These are phyloP conservation scores for Phlyctochytrium bullatum DNA, from an alignment of 192 early-diverging fungal species.

Conservation along the genomic window DNA sequence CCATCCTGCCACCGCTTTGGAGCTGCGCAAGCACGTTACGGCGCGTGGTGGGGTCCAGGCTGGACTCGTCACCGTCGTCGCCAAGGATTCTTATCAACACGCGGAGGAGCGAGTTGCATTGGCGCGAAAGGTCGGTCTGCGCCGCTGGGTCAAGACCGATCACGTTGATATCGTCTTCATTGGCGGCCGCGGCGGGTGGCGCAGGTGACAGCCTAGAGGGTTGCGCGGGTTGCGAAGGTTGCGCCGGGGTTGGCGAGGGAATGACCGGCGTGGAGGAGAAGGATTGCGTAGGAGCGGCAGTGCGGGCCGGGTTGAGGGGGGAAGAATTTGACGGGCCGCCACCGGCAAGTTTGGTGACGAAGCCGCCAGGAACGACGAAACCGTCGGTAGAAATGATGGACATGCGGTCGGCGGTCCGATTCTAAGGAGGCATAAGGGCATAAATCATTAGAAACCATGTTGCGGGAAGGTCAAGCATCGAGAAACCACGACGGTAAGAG, in stretches of 20 bases:
- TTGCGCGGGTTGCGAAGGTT: neutral
- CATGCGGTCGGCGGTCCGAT: neutral
- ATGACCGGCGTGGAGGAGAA: neutral
- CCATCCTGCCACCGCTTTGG: neutral
- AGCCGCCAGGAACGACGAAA: neutral
- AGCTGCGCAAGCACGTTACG: neutral
- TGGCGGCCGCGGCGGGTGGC: no score
- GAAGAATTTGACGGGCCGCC: no score
- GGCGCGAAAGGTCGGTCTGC: neutral
- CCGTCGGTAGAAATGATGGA: neutral
- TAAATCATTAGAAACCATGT: no score
- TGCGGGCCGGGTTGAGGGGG: no score
- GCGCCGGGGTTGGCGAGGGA: neutral
- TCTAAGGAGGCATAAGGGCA: constrained; percentile 1
- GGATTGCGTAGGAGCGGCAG: no score
- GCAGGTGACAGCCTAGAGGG: neutral
- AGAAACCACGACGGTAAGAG: no score
- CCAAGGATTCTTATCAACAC: neutral
- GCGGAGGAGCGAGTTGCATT: neutral
- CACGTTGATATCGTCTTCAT: no score
- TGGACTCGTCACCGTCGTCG: constrained; percentile 2
- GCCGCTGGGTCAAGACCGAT: neutral
- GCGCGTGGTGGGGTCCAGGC: neutral
- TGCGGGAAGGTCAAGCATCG: no score
- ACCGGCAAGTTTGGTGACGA: neutral